Conservation (phyloP, 495 filamentous ascomycete genomes). For the Penicillium argentinense region DNA sequence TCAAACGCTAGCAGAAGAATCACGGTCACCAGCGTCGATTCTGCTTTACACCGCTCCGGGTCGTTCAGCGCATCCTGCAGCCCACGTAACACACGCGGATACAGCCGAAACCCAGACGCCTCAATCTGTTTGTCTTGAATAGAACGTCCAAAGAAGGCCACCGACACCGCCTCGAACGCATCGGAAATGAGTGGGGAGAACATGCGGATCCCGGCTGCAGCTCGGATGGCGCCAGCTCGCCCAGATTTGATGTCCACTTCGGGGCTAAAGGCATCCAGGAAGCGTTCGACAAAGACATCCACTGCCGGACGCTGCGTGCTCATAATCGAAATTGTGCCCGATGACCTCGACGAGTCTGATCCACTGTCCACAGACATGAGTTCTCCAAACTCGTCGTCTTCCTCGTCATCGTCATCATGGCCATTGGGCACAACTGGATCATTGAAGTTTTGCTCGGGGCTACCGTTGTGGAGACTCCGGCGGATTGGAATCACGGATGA, state of each 20-base stretch:
- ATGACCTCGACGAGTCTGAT: constrained; percentile 30
- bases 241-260: constrained; percentile 41
- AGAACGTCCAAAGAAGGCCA: constrained; percentile 44
- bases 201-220: constrained; percentile 45
- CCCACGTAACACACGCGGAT: constrained; percentile 40
- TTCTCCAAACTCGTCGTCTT: constrained; percentile 13
- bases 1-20: constrained; percentile 47
- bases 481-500: constrained; percentile 14
- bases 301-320: constrained; percentile 29
- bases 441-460: constrained; percentile 15
- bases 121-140: constrained; percentile 40
- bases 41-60: constrained; percentile 42
- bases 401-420: constrained; percentile 6
- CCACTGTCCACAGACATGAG: constrained; percentile 15
- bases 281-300: constrained; percentile 45
- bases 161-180: constrained; percentile 43
- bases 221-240: constrained; percentile 41
- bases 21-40: constrained; percentile 45
- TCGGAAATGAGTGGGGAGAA: constrained; percentile 43
- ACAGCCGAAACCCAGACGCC: constrained; percentile 36
- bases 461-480: neutral
- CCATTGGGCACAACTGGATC: neutral
- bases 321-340: constrained; percentile 24
- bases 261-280: constrained; percentile 47
- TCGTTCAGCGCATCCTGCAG: constrained; percentile 43